Conservation (phyloP, 1,139 yeast species). For the Saccharomyces hybrid region DNA sequence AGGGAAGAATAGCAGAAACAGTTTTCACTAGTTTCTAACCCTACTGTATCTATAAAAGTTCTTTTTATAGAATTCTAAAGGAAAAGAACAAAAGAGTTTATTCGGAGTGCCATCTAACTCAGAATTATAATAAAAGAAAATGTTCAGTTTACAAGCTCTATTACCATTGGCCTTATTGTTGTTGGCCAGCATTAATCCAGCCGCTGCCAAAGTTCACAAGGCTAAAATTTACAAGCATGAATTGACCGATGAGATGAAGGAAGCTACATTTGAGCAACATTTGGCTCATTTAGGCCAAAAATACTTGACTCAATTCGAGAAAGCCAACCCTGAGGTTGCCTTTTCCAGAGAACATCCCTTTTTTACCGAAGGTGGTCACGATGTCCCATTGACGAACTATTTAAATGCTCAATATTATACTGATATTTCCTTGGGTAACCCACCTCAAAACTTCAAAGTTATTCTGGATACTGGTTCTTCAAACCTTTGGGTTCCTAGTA, state of each 20-base stretch:
- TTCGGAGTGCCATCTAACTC: background rate
- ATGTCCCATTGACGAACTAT: constrained; percentile 83
- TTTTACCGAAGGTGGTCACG: constrained; percentile 39
- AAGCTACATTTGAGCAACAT: constrained; percentile 54
- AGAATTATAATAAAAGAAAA: background rate
- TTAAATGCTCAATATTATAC: constrained; percentile 92
- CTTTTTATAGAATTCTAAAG: background rate
- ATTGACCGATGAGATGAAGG: constrained; percentile 52
- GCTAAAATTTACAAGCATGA: constrained; percentile 62
- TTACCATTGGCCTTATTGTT: constrained; percentile 64
- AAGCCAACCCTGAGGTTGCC: constrained; percentile 34
- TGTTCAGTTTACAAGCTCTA: constrained; percentile 49
- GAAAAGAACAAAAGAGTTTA: background rate
- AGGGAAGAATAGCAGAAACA: background rate
- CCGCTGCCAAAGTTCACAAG: constrained; percentile 52
- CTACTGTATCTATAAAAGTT: background rate
- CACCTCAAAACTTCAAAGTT: constrained; percentile 85
- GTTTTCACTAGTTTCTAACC: background rate
- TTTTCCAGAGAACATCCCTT: constrained; percentile 25
- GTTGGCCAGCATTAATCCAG: constrained; percentile 33
- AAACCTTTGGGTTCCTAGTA: constrained; percentile 91
- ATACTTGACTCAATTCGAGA: constrained; percentile 53
- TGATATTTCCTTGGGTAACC: constrained; percentile 84
- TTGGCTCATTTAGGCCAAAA: constrained; percentile 64
- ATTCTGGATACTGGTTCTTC: constrained; percentile 93